phyloP scores from a whole-genome alignment of 2,329 filamentous ascomycete genomes.

The Leptographium lundbergii region DNA sequence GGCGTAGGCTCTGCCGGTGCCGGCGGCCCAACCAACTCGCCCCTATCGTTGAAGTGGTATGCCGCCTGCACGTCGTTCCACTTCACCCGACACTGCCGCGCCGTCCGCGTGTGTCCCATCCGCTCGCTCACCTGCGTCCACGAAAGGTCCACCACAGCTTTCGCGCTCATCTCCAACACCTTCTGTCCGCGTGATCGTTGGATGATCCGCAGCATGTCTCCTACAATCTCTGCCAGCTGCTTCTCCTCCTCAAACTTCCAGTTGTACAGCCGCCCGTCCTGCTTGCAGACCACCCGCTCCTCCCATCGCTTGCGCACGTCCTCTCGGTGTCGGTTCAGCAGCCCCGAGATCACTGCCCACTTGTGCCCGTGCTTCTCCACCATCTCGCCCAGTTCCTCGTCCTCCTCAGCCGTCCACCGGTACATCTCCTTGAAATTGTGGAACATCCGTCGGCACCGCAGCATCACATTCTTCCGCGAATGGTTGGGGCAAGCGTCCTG shows the following conservation, averaged over 20 bases:
- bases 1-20: conserved; percentile 1
- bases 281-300: conserved; percentile 50
- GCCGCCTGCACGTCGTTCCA: conserved; percentile 33
- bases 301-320: conserved; percentile 60
- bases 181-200: conserved; percentile 12
- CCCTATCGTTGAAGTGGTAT: conserved; percentile 8
- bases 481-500: conserved; percentile 34
- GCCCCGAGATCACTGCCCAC: conserved; percentile 49
- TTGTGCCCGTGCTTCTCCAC: conserved; percentile 36
- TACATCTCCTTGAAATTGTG: conserved; percentile 52
- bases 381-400: conserved; percentile 36
- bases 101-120: conserved; percentile 49
- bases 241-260: conserved; percentile 53
- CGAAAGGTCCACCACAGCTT: conserved; percentile 43
- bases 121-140: conserved; percentile 52
- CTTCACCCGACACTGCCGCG: conserved; percentile 56
- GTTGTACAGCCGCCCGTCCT: conserved; percentile 34
- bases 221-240: conserved; percentile 37
- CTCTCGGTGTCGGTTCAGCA: conserved; percentile 50
- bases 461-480: conserved; percentile 39
- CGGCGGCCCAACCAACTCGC: conserved; percentile 5
- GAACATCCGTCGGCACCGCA: conserved; percentile 47
- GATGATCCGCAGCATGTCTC: conserved; percentile 30
- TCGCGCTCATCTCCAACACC: not conserved
- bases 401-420: conserved; percentile 46